Base-by-base conservation (phyloP, 2,329 filamentous ascomycete genomes). In the Clonostachys rhizophaga region DNA sequence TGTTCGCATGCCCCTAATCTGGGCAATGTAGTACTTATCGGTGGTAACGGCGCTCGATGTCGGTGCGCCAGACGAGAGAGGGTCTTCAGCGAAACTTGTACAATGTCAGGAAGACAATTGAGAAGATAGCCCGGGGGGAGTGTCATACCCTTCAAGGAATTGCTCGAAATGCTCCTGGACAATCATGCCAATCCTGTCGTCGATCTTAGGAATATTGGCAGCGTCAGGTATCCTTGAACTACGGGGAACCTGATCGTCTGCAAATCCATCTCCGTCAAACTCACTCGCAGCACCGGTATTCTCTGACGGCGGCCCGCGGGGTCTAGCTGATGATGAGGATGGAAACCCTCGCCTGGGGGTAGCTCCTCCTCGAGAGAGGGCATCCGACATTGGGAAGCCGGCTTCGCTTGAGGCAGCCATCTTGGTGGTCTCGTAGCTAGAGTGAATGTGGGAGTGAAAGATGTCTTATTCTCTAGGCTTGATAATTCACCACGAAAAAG, bases 21-120 rank as follows among this genome's bases (percentile, higher is more conserved):
- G 89, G 44, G 87, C 87, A 49, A 94, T 76, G 65, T 94, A 95
- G 71, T 91, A 91, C 63, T 87, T 89, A 69, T 91, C 86, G 24
- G 86, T 89, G 5, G 83, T 86, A 42, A 83, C 75, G 30, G 84
- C 83, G 60, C 86, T 89, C 14, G 87, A 86, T 5, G 80, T 73
- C 10, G 85, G 84, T 7, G 75, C 71, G 41, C 76, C 78, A 13
- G 81, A 87, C 4, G 83, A 72, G 6, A 77, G 71, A 4, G 83
- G 83, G 16, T 87, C 84, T 66, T 91, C 87, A 48, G 81, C 72
- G 61, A 86, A 92, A 58, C 76, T 81, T 44, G 7, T 20, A 35
- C 5, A 42, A 17, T 5, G 11, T 39, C 9, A n/a, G 16, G n/a
- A 40, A 11, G 3, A 39, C 17, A 35, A 12, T 3, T 17, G 14